Base-by-base conservation (phyloP, 2,329 filamentous ascomycete species). In the Penicillium hordei region DNA sequence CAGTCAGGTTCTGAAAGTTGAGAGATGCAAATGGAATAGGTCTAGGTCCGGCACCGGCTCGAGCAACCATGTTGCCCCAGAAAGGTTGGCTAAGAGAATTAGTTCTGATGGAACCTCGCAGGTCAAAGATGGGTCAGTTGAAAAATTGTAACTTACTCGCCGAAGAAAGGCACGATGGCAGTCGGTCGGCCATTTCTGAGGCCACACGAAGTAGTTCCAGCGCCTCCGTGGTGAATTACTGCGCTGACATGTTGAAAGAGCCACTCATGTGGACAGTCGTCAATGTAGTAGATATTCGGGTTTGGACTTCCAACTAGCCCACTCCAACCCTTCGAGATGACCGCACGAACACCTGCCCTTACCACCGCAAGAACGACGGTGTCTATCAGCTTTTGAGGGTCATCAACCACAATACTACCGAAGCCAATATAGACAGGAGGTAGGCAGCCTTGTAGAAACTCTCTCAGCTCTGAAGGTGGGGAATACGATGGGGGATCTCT, bases 201-300 rank as follows among this genome's bases (percentile, higher is more conserved):
- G 1, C 83, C 83, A 38, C 78, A 80, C 1, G 84, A 82, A 3
- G 83, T 85, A 0, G 83, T 86, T 4, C 84, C 83, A 15, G 83
- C 83, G 8, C 83, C 84, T 21, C 83, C 83, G 52, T 86, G 83
- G 58, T 86, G 83, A 0, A 86, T 76, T 0, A 86, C 83, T 15
- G 77, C 78, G 0, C 80, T 76, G 1, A 86, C 82, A 17, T 78
- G 75, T 58, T 82, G 76, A 60, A 86, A 86, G 0, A 86, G 73
- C 83, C 83, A 86, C 57, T 85, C 81, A 52, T 85, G 82, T 1
- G 83, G 83, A 52, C 78, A 81, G 59, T 86, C 82, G 4, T 77
- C 82, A 5, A 86, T 70, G 61, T 80, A 81, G 57, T 81, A 80
- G 9, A 84, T 72, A 39, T 76, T 72, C 4, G 62, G 58, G 42